Conservation (phyloP, 2,329 filamentous ascomycete species). For the Periconia sp. region DNA sequence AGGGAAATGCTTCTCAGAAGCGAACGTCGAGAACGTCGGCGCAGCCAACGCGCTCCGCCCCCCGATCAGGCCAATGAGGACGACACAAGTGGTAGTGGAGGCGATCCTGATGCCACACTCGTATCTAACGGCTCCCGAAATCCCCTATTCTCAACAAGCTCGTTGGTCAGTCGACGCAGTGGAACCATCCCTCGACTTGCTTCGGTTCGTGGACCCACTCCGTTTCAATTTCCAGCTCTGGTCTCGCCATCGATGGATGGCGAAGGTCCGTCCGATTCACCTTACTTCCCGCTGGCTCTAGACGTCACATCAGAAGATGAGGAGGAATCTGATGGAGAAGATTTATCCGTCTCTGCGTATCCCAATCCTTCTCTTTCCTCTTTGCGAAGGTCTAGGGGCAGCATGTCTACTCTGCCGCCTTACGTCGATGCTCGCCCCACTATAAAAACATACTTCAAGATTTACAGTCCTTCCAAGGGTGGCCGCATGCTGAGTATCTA, state of each 20-base stretch:
- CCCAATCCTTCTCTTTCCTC: slow-evolving; percentile 31
- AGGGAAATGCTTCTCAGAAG: slow-evolving; percentile 58
- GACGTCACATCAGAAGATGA: slow-evolving; percentile 29
- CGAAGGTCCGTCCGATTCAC: slow-evolving; percentile 21
- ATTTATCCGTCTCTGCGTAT: slow-evolving; percentile 31
- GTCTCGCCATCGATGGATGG: slow-evolving; percentile 20
- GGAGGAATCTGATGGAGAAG: slow-evolving; percentile 30
- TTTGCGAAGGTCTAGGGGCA: slow-evolving; percentile 23
- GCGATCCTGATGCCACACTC: slow-evolving; percentile 49
- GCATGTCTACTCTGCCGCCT: slow-evolving; percentile 54
- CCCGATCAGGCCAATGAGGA: slow-evolving; percentile 38
- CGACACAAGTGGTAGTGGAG: slow-evolving; percentile 55
- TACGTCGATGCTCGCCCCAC: slow-evolving; percentile 63
- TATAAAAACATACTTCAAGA: slow-evolving; percentile 68
- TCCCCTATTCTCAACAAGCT: slow-evolving; percentile 25
- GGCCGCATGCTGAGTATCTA: slow-evolving; percentile 65
- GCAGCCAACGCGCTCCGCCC: slow-evolving; percentile 27
- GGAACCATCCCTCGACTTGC: slow-evolving; percentile 19
- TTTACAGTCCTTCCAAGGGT: slow-evolving; percentile 65
- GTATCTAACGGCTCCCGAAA: slow-evolving; percentile 32
- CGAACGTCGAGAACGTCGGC: slow-evolving; percentile 40
- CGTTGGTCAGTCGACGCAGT: slow-evolving; percentile 25
- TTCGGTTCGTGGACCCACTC: slow-evolving; percentile 11
- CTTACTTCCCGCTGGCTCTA: slow-evolving; percentile 22
- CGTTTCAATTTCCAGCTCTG: slow-evolving; percentile 21